Conservation (phyloP, 2,329 filamentous ascomycete genomes). For the Coniella lustricola region DNA sequence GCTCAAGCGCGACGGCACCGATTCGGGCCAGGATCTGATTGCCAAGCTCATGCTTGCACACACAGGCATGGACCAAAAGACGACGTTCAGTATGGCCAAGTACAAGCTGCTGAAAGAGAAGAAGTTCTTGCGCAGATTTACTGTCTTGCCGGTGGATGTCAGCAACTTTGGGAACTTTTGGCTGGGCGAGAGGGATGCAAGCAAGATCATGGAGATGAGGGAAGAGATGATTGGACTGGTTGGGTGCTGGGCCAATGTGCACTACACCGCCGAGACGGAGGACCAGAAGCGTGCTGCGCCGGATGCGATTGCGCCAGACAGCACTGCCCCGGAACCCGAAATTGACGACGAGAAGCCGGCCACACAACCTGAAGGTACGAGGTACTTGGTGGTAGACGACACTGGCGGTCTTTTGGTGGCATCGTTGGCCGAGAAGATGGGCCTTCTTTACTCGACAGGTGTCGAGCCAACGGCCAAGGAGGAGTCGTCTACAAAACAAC, state of each 20-base stretch:
- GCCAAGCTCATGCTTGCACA: conserved; percentile 89
- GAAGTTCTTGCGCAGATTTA: conserved; percentile 88
- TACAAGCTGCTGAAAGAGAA: conserved; percentile 91
- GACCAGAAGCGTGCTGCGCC: conserved; percentile 18
- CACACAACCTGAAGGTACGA: conserved; percentile 28
- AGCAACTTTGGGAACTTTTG: conserved; percentile 69
- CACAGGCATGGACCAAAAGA: conserved; percentile 87
- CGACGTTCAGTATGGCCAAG: conserved; percentile 85
- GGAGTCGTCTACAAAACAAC: background rate
- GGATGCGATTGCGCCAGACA: conserved; percentile 13
- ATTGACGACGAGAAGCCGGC: conserved; percentile 19
- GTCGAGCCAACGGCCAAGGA: conserved; percentile 11
- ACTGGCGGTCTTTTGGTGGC: conserved; percentile 77
- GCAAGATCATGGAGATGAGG: conserved; percentile 76
- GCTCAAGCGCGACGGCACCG: conserved; percentile 64
- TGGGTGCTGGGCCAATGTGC: conserved; percentile 85
- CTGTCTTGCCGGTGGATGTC: conserved; percentile 76
- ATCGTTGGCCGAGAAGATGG: conserved; percentile 83
- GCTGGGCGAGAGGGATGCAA: conserved; percentile 70
- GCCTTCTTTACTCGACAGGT: conserved; percentile 55
- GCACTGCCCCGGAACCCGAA: conserved; percentile 21
- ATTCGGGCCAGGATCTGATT: conserved; percentile 81
- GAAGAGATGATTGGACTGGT: conserved; percentile 77
- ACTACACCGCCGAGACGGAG: conserved; percentile 48
- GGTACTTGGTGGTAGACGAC: conserved; percentile 82